Evolutionary conservation across 2,329 filamentous ascomycete genomes (phyloP).

Genomic region (Pseudogymnoascus sp.): DNA sequence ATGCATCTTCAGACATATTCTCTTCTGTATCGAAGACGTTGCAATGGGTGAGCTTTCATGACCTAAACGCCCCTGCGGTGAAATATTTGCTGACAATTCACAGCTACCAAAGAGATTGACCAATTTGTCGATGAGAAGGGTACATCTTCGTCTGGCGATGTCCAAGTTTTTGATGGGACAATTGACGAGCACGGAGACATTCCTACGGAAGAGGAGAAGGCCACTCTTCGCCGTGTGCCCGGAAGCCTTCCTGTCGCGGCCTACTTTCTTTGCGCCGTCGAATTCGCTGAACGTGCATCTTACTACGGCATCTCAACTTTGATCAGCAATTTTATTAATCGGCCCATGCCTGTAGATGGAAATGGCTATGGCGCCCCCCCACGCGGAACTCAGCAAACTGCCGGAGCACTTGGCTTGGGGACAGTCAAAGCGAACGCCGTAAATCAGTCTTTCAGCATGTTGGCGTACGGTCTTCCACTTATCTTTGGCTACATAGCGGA

Average conservation of each 20-base stretch:
- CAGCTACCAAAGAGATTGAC: background rate
- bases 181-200: background rate
- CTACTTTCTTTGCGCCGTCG: constrained; percentile 64
- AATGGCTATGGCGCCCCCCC: constrained; percentile 20
- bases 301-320: constrained; percentile 62
- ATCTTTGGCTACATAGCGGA: constrained; percentile 52
- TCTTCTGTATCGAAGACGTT: background rate
- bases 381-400: constrained; percentile 23
- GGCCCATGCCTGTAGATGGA: constrained; percentile 30
- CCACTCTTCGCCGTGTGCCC: constrained; percentile 52
- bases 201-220: constrained; percentile 51
- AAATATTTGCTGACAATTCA: background rate
- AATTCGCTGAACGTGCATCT: constrained; percentile 71
- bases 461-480: constrained; percentile 42
- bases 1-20: background rate
- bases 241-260: constrained; percentile 58
- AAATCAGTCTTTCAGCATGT: constrained; percentile 42
- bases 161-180: background rate
- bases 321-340: constrained; percentile 55
- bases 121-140: background rate
- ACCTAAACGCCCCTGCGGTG: background rate
- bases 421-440: constrained; percentile 44
- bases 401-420: constrained; percentile 53
- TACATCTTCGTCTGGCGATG: background rate
- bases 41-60: background rate